A percentile compares a stretch with the other conserved stretches of the same genome.
phyloP scores from a whole-genome alignment of 2,329 filamentous ascomycete genomes.

The Mycosphaerella sp. region DNA sequence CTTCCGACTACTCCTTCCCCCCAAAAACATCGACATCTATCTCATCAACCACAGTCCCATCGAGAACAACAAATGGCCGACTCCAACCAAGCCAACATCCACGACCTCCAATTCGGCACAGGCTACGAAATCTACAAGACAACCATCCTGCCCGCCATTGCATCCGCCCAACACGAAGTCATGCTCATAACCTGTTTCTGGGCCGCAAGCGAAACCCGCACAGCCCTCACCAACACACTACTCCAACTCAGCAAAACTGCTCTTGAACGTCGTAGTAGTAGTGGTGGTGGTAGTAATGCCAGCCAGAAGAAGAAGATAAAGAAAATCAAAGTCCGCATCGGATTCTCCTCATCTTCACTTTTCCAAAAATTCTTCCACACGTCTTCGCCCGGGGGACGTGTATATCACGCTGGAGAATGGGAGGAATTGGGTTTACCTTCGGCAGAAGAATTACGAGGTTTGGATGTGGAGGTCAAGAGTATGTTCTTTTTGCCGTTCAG shows the following conservation, averaged over 20 bases:
- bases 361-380: slow-evolving; percentile 72
- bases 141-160: slow-evolving; percentile 55
- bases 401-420: slow-evolving; percentile 59
- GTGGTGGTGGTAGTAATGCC: too few relatives aligned
- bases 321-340: slow-evolving; percentile 61
- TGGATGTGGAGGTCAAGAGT: slow-evolving; percentile 67
- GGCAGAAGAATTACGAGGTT: slow-evolving; percentile 49
- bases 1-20: too few relatives aligned
- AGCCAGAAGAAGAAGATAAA: neutral
- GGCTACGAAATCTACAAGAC: slow-evolving; percentile 39
- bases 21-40: too few relatives aligned
- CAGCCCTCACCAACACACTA: slow-evolving; percentile 54
- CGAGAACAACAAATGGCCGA: slow-evolving; percentile 1
- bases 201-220: slow-evolving; percentile 59
- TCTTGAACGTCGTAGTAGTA: slow-evolving; percentile 22
- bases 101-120: slow-evolving; percentile 40
- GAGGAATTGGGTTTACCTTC: slow-evolving; percentile 54
- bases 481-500: slow-evolving; percentile 74
- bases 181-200: slow-evolving; percentile 80
- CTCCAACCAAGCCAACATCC: slow-evolving; percentile 24
- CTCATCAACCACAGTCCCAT: neutral
- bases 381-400: slow-evolving; percentile 54
- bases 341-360: slow-evolving; percentile 67
- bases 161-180: slow-evolving; percentile 56
- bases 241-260: slow-evolving; percentile 51